A percentile compares a stretch with the other conserved stretches of the same genome.
Conservation (phyloP, 1,139 yeast genomes). For the Suhomyces chickasaworum region DNA sequence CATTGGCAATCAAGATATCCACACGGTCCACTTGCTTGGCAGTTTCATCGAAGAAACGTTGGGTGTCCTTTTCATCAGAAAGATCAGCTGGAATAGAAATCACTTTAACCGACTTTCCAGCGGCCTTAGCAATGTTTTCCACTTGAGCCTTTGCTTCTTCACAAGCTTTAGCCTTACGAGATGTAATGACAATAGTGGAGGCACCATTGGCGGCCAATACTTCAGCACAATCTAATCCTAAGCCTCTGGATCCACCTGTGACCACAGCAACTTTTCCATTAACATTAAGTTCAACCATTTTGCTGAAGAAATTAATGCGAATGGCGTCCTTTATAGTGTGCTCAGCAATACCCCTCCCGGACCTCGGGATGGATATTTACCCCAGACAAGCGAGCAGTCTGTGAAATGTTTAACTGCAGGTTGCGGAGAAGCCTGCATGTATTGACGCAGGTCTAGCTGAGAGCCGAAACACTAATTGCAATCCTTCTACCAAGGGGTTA, state of each 20-base stretch:
- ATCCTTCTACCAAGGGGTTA: constrained; percentile 66
- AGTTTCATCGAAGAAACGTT: constrained; percentile 48
- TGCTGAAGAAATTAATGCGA: constrained; percentile 1
- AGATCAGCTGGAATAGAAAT: constrained; percentile 63
- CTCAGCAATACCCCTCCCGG: constrained; percentile 1
- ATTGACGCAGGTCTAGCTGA: neutral
- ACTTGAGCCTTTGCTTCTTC: constrained; percentile 57
- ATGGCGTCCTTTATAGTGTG: neutral
- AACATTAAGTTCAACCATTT: constrained; percentile 51
- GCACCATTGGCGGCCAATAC: constrained; percentile 67
- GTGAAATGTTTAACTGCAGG: neutral
- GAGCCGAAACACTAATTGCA: constrained; percentile 54
- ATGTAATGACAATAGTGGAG: constrained; percentile 60
- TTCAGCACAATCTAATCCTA: constrained; percentile 71
- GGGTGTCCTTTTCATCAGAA: constrained; percentile 53
- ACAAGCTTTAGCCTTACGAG: constrained; percentile 68
- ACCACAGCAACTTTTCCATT: constrained; percentile 69
- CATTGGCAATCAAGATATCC: constrained; percentile 72
- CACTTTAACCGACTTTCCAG: constrained; percentile 47
- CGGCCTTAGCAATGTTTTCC: constrained; percentile 46
- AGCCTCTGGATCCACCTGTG: constrained; percentile 82
- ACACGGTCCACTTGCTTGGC: constrained; percentile 45
- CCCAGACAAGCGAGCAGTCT: constrained; percentile 1
- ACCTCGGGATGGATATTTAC: constrained; percentile 1
- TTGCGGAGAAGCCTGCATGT: constrained; percentile 3